Base-by-base conservation (phyloP, 2,329 filamentous ascomycete genomes). In the Scedosporium minutisporum region DNA sequence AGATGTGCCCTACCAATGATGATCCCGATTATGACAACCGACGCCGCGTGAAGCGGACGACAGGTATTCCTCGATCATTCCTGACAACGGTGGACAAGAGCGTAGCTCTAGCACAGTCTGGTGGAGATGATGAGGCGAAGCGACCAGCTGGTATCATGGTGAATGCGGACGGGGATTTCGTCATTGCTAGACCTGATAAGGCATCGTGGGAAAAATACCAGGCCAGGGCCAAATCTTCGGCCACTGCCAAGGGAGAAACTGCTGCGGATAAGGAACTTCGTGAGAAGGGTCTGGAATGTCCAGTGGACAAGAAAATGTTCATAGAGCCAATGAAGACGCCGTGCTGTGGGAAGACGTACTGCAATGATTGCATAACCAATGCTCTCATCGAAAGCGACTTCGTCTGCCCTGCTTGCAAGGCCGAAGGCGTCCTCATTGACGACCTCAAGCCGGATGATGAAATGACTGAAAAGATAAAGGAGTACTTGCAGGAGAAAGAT, bases 341-440 rank as follows among this genome's bases (percentile, higher is more conserved):
- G 68, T 99, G 95, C 85, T 99, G 95, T 82, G 86, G 90, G 79
- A 96, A 90, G 84, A 97, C 93, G 73, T 99, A 96, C 82, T 99
- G 95, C 84, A 95, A 95, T 85, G 92, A 97, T 75, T 99, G 95
- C 88, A 97, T 99, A 78, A 96, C 95, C 75, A 96, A 96, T 85
- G 91, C 93, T 77, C 87, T 99, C 77, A 93, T 97, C 78, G 93
- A 97, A 81, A 95, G 89, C 84, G 95, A 99, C 83, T 92, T 99
- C 78, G 82, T 93, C 76, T 99, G 95, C 77, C 95, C 95, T 67
- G 88, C 87, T 69, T 99, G 95, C 81, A 86, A 90, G 77, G 89
- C 88, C 66, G 92, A 96, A 73, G 91, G 91, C 71, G 91, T 97
- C 67, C 82, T 97, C 70, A 90, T 97, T 77, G 93, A 97, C 82